Conservation (phyloP, 2,329 filamentous ascomycete species). For the Ophiostoma angusticollis region DNA sequence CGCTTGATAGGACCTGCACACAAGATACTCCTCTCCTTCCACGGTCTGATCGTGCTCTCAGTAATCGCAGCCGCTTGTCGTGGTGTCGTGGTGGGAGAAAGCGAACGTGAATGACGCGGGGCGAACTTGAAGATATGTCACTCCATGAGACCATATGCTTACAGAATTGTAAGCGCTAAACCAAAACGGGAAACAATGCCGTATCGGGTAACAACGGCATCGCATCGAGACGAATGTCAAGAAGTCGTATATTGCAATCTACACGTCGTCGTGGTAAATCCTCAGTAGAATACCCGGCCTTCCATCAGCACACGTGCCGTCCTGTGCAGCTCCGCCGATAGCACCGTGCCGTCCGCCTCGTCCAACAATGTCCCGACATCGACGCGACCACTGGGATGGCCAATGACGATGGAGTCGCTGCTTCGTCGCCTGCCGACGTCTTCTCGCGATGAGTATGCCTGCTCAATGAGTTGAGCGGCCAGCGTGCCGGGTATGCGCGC, state of each 20-base stretch:
- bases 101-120: no score
- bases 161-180: neutral
- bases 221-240: neutral
- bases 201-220: neutral
- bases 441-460: neutral
- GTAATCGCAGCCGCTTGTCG: no score
- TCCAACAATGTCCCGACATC: conserved; percentile 31
- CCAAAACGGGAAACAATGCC: neutral
- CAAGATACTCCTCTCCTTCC: no score
- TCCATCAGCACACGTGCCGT: conserved; percentile 38
- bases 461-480: conserved; percentile 21
- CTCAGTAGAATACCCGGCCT: conserved; percentile 31
- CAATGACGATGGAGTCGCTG: conserved; percentile 19
- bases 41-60: no score
- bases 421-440: neutral
- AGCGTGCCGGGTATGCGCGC: conserved; percentile 29
- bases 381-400: conserved; percentile 33
- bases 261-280: neutral
- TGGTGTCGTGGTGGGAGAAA: no score
- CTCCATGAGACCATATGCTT: no score
- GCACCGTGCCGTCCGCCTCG: conserved; percentile 23
- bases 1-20: no score
- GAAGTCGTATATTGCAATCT: no score
- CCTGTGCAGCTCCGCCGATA: conserved; percentile 31
- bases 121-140: no score